These are phyloP conservation scores for Linaria vulgaris DNA, from an alignment of 257 asterid genomes.

Conservation along the genomic window DNA sequence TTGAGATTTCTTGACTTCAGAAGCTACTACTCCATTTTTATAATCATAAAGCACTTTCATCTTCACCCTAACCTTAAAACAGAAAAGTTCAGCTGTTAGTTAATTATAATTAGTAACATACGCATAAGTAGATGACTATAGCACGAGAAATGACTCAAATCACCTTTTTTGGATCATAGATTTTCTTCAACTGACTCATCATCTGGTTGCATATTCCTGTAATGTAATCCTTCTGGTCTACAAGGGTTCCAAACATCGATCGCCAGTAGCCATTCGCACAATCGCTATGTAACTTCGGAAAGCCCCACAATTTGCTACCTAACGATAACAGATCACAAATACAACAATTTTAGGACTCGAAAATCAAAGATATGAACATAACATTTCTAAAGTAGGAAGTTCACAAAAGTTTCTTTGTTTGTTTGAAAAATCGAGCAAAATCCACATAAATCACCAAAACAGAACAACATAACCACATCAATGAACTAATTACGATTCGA, in stretches of 20 bases:
- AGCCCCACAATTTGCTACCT: constrained; percentile 66
- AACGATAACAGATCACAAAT: constrained; percentile 22
- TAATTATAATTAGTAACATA: too few relatives aligned
- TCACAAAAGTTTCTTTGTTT: neutral
- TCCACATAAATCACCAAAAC: neutral
- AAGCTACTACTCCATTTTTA: constrained; percentile 67
- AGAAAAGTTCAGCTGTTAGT: neutral
- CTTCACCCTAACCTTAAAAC: constrained; percentile 58
- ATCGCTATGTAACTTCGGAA: constrained; percentile 54
- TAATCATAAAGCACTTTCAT: constrained; percentile 64
- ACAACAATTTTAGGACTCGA: too few relatives aligned
- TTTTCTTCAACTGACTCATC: constrained; percentile 58
- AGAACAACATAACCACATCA: neutral
- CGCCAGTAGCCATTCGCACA: constrained; percentile 52
- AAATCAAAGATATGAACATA: neutral
- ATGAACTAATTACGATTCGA: neutral
- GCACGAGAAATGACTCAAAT: neutral
- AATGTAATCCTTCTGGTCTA: constrained; percentile 69
- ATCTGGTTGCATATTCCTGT: constrained; percentile 60
- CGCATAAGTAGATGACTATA: neutral
- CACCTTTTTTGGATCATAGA: constrained; percentile 70
- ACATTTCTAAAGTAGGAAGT: neutral
- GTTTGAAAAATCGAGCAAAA: neutral
- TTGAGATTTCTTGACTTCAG: constrained; percentile 67
- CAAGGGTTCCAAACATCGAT: constrained; percentile 51